Evolutionary conservation across 768 basidiomycete genomes (phyloP).

Genomic region (Collybiopsis confluens): DNA sequence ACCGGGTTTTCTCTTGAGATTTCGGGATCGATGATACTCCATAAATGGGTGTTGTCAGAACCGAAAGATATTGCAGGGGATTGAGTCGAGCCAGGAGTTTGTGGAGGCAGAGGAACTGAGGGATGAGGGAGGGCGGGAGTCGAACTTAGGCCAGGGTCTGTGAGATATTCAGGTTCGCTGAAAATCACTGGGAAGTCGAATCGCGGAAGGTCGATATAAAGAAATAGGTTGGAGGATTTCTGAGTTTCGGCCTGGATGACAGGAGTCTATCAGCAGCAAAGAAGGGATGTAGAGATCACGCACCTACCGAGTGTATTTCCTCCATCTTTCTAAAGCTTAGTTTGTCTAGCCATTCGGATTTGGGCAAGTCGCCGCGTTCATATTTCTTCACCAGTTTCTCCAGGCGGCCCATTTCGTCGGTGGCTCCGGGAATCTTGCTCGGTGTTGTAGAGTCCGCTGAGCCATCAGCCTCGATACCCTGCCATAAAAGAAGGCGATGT

Average conservation of each 20-base stretch:
- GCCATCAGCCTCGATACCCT: slow-evolving; percentile 81
- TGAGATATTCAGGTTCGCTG: slow-evolving; percentile 56
- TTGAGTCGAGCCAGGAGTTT: slow-evolving; percentile 29
- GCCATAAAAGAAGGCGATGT: slow-evolving; percentile 84
- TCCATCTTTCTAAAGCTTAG: slow-evolving; percentile 94
- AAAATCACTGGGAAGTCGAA: slow-evolving; percentile 98
- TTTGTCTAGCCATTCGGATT: slow-evolving; percentile 95
- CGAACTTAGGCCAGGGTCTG: slow-evolving; percentile 28
- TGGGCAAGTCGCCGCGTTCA: slow-evolving; percentile 87
- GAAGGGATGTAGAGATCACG: background rate
- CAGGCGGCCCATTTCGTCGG: slow-evolving; percentile 93
- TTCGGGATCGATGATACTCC: slow-evolving; percentile 91
- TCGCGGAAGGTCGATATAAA: slow-evolving; percentile 92
- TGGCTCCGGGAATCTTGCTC: slow-evolving; percentile 64
- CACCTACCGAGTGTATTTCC: slow-evolving; percentile 81
- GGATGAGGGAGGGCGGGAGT: slow-evolving; percentile 37
- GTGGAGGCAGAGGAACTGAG: slow-evolving; percentile 22
- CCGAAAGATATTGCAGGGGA: slow-evolving; percentile 48
- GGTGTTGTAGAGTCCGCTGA: slow-evolving; percentile 79
- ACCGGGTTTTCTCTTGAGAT: slow-evolving; percentile 91
- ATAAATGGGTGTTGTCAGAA: slow-evolving; percentile 62
- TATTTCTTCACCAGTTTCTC: slow-evolving; percentile 98
- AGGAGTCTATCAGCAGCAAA: background rate
- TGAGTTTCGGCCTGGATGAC: slow-evolving; percentile 71
- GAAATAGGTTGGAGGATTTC: slow-evolving; percentile 90